Percentiles rank a stretch among this genome's conserved stretches.
phyloP scores from a whole-genome alignment of 352 stramenopile species.

The Phytophthora quininea region DNA sequence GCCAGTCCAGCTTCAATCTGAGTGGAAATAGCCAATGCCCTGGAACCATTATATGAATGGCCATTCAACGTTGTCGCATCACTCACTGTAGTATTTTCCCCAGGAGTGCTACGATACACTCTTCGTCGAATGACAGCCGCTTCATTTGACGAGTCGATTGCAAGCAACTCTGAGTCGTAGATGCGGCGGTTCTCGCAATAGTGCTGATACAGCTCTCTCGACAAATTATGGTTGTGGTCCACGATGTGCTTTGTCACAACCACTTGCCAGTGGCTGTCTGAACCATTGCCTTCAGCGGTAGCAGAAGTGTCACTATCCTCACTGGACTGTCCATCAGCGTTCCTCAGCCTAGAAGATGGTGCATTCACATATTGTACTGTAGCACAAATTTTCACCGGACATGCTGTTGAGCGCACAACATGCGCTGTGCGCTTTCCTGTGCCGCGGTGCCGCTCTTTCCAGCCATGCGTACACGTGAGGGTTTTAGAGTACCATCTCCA shows the following conservation, averaged over 20 bases:
- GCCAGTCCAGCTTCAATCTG: conserved; percentile 30
- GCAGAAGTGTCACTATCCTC: neutral
- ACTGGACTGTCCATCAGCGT: neutral
- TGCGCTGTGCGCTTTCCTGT: conserved; percentile 70
- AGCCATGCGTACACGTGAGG: conserved; percentile 80
- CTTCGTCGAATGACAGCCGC: conserved; percentile 32
- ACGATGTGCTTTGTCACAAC: conserved; percentile 79
- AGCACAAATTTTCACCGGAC: conserved; percentile 81
- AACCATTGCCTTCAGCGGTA: neutral
- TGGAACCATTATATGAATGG: conserved; percentile 8
- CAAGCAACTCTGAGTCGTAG: conserved; percentile 72
- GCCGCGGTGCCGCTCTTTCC: conserved; percentile 76
- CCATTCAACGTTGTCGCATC: conserved; percentile 2
- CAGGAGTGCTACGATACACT: conserved; percentile 3
- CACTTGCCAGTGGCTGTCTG: conserved; percentile 54
- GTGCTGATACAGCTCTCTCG: conserved; percentile 69
- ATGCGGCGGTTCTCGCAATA: conserved; percentile 83
- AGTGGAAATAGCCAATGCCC: conserved; percentile 16
- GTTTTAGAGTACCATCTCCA: conserved; percentile 88
- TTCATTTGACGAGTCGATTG: conserved; percentile 56
- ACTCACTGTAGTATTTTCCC: neutral
- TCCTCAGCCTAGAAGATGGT: conserved; percentile 5
- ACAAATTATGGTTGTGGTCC: conserved; percentile 86
- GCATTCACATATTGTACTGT: conserved; percentile 63
- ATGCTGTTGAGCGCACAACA: conserved; percentile 66